Percentiles rank a stretch among this genome's conserved stretches.
These are phyloP conservation scores for Carex parvula DNA, from an alignment of 176 grass and related monocot genomes.

Conservation along the genomic window DNA sequence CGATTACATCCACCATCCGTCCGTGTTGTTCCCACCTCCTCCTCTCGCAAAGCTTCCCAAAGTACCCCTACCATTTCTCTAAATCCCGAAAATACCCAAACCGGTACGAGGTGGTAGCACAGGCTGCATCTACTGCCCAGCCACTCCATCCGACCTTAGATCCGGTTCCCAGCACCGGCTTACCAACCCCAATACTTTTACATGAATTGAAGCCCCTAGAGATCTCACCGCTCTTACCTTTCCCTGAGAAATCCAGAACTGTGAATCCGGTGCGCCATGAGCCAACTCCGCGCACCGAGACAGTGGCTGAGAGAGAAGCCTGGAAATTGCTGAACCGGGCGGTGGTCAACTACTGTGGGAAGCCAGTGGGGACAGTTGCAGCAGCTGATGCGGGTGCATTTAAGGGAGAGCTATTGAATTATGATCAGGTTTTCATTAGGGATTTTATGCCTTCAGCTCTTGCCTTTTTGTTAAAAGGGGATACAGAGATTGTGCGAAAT, in stretches of 20 bases:
- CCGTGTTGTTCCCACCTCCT: constrained; percentile 40
- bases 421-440: constrained; percentile 98
- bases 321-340: constrained; percentile 76
- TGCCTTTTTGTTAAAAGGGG: constrained; percentile 88
- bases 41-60: constrained; percentile 24
- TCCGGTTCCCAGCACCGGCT: background rate
- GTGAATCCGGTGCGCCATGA: background rate
- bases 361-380: constrained; percentile 80
- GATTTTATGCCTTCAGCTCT: constrained; percentile 95
- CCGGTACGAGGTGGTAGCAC: background rate
- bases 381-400: constrained; percentile 54
- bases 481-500: constrained; percentile 92
- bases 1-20: constrained; percentile 31
- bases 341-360: constrained; percentile 79
- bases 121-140: background rate
- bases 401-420: constrained; percentile 66
- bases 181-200: background rate
- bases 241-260: background rate
- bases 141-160: background rate
- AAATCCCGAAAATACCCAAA: background rate
- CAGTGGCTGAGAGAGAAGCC: constrained; percentile 70
- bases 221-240: background rate
- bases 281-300: constrained; percentile 12
- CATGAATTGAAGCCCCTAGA: background rate
- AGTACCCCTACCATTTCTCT: background rate